Evolutionary conservation across 169 alveolate species (phyloP), one percentile per base, ranked within the genome.

Genomic region (Cryptosporidium parvum): DNA sequence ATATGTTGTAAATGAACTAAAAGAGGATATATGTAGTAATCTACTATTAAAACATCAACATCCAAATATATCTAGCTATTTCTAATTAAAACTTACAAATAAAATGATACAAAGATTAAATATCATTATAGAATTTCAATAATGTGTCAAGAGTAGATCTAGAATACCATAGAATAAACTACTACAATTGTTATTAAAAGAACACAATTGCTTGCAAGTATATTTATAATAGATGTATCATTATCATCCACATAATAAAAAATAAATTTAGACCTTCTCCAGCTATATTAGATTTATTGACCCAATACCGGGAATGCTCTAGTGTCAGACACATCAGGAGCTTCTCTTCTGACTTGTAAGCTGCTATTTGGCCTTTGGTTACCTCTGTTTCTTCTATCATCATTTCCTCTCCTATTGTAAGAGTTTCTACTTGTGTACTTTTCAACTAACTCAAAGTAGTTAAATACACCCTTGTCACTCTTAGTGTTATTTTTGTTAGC

Each of bases 261-360:
- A 5, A 37, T 33, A 21, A 69, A 44, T 69, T 10, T 44, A 18
- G 21, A 9, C 42, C 39, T 69, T 69, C 65, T 42, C 7, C 23
- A 21, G 9, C 7, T 69, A 69, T 44, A 48, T 48, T 44, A 37
- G 18, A 39, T 69, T 44, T 44, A 69, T 10, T 80, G 61, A 21
- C 89, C 75, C 45, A 80, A 31, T n/a, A 29, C 75, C 16, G 89
- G 89, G 70, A 80, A 80, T 44, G 68, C 89, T 31, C 89, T 59
- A 18, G 75, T 80, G 26, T 80, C 89, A 8, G 89, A 26, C 18
- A 80, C 89, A 21, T 80, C 89, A 23, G 89, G 89, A n/a, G 89
- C 89, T 61, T 80, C 89, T 31, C 89, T 59, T 80, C 51, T 80
- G 2, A 69, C 80, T 37, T 59, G 75, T 61, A 80, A 23, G 16